These are phyloP conservation scores for Lentinus brumalis DNA, from an alignment of 768 basidiomycete genomes.

Conservation along the genomic window DNA sequence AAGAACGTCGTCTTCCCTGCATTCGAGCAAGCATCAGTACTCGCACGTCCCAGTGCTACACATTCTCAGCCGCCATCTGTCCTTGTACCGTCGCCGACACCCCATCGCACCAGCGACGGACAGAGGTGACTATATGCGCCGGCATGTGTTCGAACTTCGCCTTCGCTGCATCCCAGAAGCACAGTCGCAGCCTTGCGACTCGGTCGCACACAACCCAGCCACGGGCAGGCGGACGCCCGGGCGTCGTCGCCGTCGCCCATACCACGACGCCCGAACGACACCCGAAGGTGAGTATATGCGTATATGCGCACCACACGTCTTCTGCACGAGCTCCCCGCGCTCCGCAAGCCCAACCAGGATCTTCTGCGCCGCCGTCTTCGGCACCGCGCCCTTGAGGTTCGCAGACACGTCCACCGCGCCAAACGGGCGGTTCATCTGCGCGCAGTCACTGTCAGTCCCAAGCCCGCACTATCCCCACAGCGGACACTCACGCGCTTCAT, in stretches of 20 bases:
- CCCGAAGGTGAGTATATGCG: neutral
- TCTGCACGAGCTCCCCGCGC: constrained; percentile 79
- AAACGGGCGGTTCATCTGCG: constrained; percentile 90
- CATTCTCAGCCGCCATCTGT: too few species aligned
- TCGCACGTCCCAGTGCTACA: too few species aligned
- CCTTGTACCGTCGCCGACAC: too few species aligned
- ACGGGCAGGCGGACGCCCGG: too few species aligned
- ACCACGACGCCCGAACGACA: too few species aligned
- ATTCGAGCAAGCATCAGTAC: neutral
- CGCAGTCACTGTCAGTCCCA: neutral
- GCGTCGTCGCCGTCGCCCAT: too few species aligned
- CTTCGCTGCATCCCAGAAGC: too few species aligned
- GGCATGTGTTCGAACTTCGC: too few species aligned
- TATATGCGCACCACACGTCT: constrained; percentile 66
- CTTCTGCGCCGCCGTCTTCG: constrained; percentile 84
- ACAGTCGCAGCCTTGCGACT: too few species aligned
- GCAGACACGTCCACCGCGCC: constrained; percentile 91
- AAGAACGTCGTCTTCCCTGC: constrained; percentile 86
- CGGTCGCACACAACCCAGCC: too few species aligned
- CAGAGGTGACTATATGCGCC: too few species aligned
- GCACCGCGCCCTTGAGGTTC: constrained; percentile 87
- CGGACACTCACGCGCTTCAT: constrained; percentile 60
- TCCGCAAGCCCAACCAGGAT: constrained; percentile 82
- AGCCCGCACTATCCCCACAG: constrained; percentile 11
- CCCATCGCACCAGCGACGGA: too few species aligned